These are phyloP conservation scores for Neotropicomus parvogracilis DNA, from an alignment of 1,284 basidiomycete genomes.

Conservation along the genomic window DNA sequence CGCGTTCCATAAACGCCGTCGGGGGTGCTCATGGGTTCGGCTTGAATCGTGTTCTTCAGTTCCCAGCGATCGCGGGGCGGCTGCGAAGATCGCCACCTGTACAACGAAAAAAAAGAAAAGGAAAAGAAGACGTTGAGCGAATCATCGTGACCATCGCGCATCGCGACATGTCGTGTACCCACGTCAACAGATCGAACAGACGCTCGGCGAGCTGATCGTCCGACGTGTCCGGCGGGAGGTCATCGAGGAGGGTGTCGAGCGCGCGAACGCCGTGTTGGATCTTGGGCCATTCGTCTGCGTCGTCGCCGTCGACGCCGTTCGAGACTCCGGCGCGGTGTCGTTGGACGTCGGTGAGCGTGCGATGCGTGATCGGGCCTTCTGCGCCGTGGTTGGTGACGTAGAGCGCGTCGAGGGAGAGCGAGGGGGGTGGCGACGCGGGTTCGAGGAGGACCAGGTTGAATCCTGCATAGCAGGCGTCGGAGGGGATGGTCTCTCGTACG, in stretches of 20 bases:
- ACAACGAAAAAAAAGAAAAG: not conserved
- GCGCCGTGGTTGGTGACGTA: constrained; percentile 68
- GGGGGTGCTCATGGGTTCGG: constrained; percentile 43
- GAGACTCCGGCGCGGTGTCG: constrained; percentile 57
- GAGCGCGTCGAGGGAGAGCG: constrained; percentile 46
- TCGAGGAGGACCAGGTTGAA: constrained; percentile 72
- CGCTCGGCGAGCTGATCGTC: constrained; percentile 52
- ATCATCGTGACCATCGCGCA: not conserved
- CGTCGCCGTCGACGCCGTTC: constrained; percentile 64
- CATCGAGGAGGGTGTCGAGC: constrained; percentile 41
- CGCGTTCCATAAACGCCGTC: constrained; percentile 60
- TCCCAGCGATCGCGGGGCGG: constrained; percentile 48
- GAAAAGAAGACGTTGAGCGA: constrained; percentile 13
- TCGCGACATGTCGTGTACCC: constrained; percentile 33
- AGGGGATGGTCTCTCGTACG: constrained; percentile 41
- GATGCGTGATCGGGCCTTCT: constrained; percentile 53
- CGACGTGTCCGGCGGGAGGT: constrained; percentile 35
- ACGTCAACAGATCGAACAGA: constrained; percentile 66
- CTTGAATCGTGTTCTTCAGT: constrained; percentile 59
- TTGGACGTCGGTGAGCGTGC: constrained; percentile 48
- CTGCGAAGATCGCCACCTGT: constrained; percentile 47
- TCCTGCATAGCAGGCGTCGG: constrained; percentile 59
- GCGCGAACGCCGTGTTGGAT: constrained; percentile 52
- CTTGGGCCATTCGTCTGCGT: constrained; percentile 66
- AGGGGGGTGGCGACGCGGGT: constrained; percentile 23